Conservation (phyloP, 129 eudicot genomes). For the Centaurea solstitialis region DNA sequence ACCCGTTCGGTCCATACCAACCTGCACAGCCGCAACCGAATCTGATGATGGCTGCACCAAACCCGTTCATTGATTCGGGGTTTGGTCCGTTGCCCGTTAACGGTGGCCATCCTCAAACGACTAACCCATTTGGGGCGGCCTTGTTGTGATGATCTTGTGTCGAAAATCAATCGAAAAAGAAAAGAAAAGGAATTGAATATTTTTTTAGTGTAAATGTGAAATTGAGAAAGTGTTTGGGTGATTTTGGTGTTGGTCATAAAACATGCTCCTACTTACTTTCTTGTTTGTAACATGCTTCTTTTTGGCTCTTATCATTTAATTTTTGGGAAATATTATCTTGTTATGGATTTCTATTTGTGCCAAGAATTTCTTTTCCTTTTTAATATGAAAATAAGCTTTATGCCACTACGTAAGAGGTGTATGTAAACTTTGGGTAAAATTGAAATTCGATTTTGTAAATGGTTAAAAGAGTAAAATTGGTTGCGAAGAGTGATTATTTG, state of each 20-base stretch:
- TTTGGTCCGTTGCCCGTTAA: conserved; percentile 64
- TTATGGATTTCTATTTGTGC: background rate
- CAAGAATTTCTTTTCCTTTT: too few relatives aligned
- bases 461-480: too few relatives aligned
- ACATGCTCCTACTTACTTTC: background rate
- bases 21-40: conserved; percentile 52
- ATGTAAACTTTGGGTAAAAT: too few relatives aligned
- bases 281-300: conserved; percentile 3
- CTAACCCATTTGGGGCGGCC: conserved; percentile 67
- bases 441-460: too few relatives aligned
- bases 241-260: background rate
- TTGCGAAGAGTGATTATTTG: too few relatives aligned
- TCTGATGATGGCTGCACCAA: conserved; percentile 52
- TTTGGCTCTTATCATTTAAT: background rate
- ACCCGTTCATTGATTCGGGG: conserved; percentile 77
- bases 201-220: conserved; percentile 13
- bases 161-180: background rate
- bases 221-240: conserved; percentile 25
- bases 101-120: conserved; percentile 45
- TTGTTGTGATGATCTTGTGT: conserved; percentile 3
- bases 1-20: conserved; percentile 67
- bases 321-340: conserved; percentile 8
- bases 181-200: background rate
- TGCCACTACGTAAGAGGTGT: too few relatives aligned
- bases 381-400: too few relatives aligned